Percentiles rank a stretch among this genome's conserved stretches.
phyloP scores from a whole-genome alignment of 2,329 filamentous ascomycete genomes.

The Dactylellina drechsleri region DNA sequence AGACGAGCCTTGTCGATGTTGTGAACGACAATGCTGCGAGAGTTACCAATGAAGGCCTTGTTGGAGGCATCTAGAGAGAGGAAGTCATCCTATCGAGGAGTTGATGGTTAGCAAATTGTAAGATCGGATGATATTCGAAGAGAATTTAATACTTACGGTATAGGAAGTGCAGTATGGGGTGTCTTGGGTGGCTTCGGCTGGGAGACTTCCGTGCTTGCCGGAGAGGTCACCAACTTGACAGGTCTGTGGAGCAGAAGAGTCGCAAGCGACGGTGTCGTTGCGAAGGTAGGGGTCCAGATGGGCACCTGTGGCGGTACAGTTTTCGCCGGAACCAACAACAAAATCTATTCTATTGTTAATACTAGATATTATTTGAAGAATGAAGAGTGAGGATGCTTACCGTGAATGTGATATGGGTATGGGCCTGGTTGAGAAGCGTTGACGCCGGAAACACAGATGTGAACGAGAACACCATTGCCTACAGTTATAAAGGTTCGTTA shows the following conservation, averaged over 20 bases:
- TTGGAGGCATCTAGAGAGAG: conserved; percentile 67
- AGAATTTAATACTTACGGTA: conserved; percentile 27
- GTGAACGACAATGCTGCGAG: conserved; percentile 72
- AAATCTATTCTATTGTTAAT: conserved; percentile 33
- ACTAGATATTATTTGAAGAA: neutral
- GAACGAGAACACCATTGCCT: conserved; percentile 38
- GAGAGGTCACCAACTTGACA: conserved; percentile 82
- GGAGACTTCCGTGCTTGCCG: conserved; percentile 73
- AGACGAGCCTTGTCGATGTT: conserved; percentile 69
- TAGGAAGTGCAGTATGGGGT: conserved; percentile 40
- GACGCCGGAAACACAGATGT: conserved; percentile 29
- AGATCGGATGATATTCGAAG: neutral
- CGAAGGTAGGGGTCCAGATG: conserved; percentile 78
- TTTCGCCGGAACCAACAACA: conserved; percentile 61
- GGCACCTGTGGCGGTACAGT: conserved; percentile 74
- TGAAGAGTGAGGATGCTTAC: conserved; percentile 9
- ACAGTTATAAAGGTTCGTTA: neutral
- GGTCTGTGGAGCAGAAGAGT: conserved; percentile 68
- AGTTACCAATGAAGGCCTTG: conserved; percentile 72
- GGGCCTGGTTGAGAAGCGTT: conserved; percentile 31
- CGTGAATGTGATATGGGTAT: conserved; percentile 46
- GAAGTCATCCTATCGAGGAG: conserved; percentile 65
- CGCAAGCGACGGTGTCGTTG: conserved; percentile 71
- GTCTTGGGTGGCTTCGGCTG: conserved; percentile 7
- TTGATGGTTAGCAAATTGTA: neutral